These are phyloP conservation scores for Macrophomina pseudophaseolina DNA, from an alignment of 2,329 filamentous ascomycete genomes.

Conservation along the genomic window DNA sequence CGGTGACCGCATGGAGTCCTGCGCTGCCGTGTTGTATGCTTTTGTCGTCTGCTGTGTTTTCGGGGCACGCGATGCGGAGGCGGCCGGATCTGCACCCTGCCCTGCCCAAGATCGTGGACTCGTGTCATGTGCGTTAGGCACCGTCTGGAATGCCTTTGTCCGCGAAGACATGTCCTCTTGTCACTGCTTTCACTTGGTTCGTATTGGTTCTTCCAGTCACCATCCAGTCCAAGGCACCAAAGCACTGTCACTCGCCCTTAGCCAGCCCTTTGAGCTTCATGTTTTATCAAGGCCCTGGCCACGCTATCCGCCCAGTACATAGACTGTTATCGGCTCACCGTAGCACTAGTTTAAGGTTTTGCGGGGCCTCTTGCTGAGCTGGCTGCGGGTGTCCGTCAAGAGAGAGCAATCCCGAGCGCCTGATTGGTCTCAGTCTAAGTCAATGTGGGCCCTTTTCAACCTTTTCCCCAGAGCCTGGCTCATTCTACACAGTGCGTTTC, in stretches of 20 bases:
- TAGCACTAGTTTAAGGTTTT: not conserved
- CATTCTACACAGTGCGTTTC: not conserved
- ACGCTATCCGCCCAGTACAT: too few species aligned
- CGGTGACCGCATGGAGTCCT: not conserved
- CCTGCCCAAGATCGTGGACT: not conserved
- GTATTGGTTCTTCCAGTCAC: not conserved
- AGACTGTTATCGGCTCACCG: not conserved
- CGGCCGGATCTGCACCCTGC: slow-evolving; percentile 3
- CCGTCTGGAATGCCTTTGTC: too few species aligned
- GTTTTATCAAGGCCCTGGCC: not conserved
- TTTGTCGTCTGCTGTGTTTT: not conserved
- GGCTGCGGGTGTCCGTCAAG: not conserved
- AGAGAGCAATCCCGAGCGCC: not conserved
- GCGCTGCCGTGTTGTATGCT: not conserved
- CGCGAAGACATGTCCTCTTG: not conserved
- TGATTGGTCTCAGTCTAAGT: not conserved
- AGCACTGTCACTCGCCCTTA: not conserved
- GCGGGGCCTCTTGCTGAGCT: not conserved
- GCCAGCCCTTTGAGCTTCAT: not conserved
- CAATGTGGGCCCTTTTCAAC: not conserved
- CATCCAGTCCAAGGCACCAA: too few species aligned
- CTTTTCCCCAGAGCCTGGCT: not conserved
- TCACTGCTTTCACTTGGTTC: not conserved
- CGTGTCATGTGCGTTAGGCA: not conserved
- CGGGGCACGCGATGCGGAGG: not conserved